These are phyloP conservation scores for Trichoderma atroviride DNA, from an alignment of 2,329 filamentous ascomycete genomes.

Conservation along the genomic window DNA sequence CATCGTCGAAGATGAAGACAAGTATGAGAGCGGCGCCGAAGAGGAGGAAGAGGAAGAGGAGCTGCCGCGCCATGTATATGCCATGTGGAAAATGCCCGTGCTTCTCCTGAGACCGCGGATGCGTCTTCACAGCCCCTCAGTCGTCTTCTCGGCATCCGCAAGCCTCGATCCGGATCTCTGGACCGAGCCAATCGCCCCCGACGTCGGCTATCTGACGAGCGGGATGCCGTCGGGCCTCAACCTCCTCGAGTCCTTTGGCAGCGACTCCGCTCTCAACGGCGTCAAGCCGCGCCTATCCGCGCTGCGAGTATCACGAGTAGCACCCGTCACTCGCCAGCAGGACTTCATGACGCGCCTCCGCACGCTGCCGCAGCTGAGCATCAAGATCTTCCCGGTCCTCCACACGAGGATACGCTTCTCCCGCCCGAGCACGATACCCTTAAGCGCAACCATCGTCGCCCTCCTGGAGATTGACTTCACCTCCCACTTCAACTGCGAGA, in stretches of 20 bases:
- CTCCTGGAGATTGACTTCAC: slow-evolving; percentile 76
- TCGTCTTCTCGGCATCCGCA: slow-evolving; percentile 66
- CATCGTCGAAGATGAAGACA: slow-evolving; percentile 50
- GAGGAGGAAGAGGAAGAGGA: slow-evolving; percentile 31
- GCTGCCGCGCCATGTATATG: slow-evolving; percentile 49
- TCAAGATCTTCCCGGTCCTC: slow-evolving; percentile 68
- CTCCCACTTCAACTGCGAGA: slow-evolving; percentile 66
- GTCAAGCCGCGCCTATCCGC: slow-evolving; percentile 70
- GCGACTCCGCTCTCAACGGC: slow-evolving; percentile 64
- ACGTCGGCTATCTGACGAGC: slow-evolving; percentile 69
- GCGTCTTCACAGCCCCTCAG: slow-evolving; percentile 65
- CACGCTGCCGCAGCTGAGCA: slow-evolving; percentile 62
- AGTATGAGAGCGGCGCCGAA: slow-evolving; percentile 32
- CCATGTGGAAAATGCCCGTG: slow-evolving; percentile 63
- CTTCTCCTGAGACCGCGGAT: slow-evolving; percentile 63
- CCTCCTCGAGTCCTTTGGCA: slow-evolving; percentile 72
- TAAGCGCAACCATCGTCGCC: slow-evolving; percentile 65
- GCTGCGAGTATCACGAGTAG: slow-evolving; percentile 72
- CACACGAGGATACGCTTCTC: slow-evolving; percentile 75
- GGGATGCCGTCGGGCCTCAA: slow-evolving; percentile 72
- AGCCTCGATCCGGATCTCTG: slow-evolving; percentile 56
- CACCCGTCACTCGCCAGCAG: slow-evolving; percentile 64
- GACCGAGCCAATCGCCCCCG: slow-evolving; percentile 35
- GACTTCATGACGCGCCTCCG: slow-evolving; percentile 66
- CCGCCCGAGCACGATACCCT: slow-evolving; percentile 60